These are phyloP conservation scores for Zanthoxylum bungeanum DNA, from an alignment of 345 rosid genomes.

Conservation along the genomic window DNA sequence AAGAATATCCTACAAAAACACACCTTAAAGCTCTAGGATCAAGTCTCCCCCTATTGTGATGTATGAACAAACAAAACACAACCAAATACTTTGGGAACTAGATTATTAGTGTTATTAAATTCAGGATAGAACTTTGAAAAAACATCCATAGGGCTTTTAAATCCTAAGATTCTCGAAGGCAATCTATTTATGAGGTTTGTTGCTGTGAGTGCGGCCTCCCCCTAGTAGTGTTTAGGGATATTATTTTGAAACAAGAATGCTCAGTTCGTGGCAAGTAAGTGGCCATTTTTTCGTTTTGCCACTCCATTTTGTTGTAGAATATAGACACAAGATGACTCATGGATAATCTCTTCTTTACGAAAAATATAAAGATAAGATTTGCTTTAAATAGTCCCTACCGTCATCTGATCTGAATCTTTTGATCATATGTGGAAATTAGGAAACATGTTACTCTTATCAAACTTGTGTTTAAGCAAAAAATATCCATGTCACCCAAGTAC, in stretches of 20 bases:
- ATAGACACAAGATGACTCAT: not conserved
- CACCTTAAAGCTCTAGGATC: not conserved
- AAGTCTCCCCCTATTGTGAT: not conserved
- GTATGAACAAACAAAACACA: not conserved
- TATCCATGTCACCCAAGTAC: not conserved
- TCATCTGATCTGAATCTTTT: not conserved
- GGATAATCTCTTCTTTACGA: not conserved
- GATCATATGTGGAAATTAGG: too few relatives aligned
- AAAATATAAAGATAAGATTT: not conserved
- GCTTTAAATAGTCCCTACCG: not conserved
- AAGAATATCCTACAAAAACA: not conserved
- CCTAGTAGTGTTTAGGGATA: not conserved
- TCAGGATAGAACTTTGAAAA: too few relatives aligned
- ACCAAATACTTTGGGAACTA: not conserved
- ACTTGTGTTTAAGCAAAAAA: not conserved
- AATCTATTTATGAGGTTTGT: not conserved
- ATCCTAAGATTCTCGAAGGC: not conserved
- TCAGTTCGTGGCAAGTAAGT: not conserved
- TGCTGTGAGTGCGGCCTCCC: not conserved
- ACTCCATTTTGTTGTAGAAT: not conserved
- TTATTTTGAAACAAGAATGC: not conserved
- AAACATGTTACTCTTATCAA: not conserved
- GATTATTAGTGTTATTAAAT: too few relatives aligned
- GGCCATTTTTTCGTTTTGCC: not conserved
- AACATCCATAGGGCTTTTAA: too few relatives aligned